Base-by-base conservation (phyloP, 2,329 filamentous ascomycete genomes). In the Chalara sp. region DNA sequence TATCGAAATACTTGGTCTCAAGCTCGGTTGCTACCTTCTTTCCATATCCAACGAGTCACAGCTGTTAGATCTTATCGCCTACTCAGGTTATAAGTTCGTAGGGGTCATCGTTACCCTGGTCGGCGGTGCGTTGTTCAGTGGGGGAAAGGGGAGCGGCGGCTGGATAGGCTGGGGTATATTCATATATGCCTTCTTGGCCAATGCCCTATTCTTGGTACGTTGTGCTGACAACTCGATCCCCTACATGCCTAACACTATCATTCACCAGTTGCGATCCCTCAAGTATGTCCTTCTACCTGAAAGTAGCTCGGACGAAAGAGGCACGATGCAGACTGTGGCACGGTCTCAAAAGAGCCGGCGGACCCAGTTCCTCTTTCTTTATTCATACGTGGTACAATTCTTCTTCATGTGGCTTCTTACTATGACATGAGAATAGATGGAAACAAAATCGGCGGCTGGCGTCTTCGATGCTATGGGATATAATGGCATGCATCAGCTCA, bases 41-140 rank as follows among this genome's bases (percentile, higher is more conserved):
- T 90, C 83, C 71, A 97, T 99, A 69, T 95, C 84, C 61, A 95
- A 93, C 66, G 89, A 95, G 59, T 93, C 87, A 12, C 93, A 97
- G 67, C 80, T 97, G 48, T 80, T 97, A 52, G 93, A 99, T 63
- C 72, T 99, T 47, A 86, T 99, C 49, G 95, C 95, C 5, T 99
- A 99, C 72, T 92, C 87, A 2, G 95, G 95, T 21, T 99, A 99
- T 74, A 99, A 99, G 70, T 99, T 99, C 64, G 92, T 99, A 31
- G 93, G 92, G 32, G 90, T 96, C 60, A 99, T 99, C 54, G 79
- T 88, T 46, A 96, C 91, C 0, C 82, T 97, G 55, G 78, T 87
- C 10, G 72, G 92, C 13, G 84, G 88, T 12, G 88, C 95, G 68
- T 76, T 89, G 12, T 70, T 88, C 57, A 95, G 86, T 51, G 82